phyloP scores from a whole-genome alignment of 768 basidiomycete species.

The Suillus decipiens region DNA sequence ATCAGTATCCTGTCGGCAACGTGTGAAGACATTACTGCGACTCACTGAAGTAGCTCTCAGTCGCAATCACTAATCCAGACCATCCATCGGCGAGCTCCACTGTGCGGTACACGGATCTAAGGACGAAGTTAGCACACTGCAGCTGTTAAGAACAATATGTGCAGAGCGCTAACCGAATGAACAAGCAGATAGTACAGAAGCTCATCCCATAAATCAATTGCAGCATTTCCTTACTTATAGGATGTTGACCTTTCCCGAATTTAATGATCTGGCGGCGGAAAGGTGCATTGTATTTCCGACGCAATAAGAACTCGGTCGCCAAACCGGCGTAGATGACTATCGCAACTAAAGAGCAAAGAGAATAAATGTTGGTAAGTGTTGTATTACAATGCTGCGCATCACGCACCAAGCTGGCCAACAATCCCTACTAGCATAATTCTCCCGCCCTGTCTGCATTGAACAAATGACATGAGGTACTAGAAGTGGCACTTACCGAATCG shows the following conservation, averaged over 20 bases:
- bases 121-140: not conserved
- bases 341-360: conserved; percentile 32
- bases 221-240: conserved; percentile 19
- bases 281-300: conserved; percentile 41
- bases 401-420: conserved; percentile 53
- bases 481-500: conserved; percentile 11
- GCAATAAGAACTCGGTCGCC: conserved; percentile 48
- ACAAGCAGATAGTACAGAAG: conserved; percentile 43
- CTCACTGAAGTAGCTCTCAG: conserved; percentile 50
- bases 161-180: conserved; percentile 42
- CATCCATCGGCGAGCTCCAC: conserved; percentile 31
- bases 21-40: conserved; percentile 1
- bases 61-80: conserved; percentile 49
- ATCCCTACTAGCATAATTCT: conserved; percentile 67
- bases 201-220: conserved; percentile 38
- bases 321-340: conserved; percentile 44
- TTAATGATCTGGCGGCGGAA: conserved; percentile 17
- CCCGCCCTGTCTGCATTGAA: conserved; percentile 39
- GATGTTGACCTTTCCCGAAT: conserved; percentile 1
- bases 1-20: not conserved
- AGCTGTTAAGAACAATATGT: not conserved
- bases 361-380: conserved; percentile 19
- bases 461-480: not conserved
- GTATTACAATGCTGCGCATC: conserved; percentile 17
- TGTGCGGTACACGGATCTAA: conserved; percentile 18